Evolutionary conservation across 2,329 filamentous ascomycete genomes (phyloP), one percentile per base, ranked within the genome.

Genomic region (Fusarium annulatum): DNA sequence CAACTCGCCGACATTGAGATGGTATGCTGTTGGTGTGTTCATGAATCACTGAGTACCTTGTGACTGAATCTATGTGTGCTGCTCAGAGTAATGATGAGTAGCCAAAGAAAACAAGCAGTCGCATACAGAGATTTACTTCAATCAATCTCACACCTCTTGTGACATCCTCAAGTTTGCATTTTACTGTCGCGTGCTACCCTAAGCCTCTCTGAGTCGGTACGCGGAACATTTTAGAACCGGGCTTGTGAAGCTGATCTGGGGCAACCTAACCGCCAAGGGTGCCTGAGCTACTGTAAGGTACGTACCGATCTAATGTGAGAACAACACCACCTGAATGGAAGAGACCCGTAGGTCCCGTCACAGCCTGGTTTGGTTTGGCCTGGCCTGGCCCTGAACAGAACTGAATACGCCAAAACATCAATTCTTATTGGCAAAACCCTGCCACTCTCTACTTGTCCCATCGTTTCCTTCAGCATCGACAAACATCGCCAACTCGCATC

Each of bases 201-300:
- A 36, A 21, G 12, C 30, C 23, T 30, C 12, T 15, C 36, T 0
- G 15, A 23, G n/a, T 23, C 5, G 7, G n/a, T n/a, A 19, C 11
- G n/a, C 46, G 36, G 51, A 65, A 65, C 26, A 65, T 55, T 45
- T 38, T 45, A 36, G 59, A 23, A 39, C 45, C n/a, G 16, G 8
- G 33, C 16, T 7, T 33, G 33, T 9, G 30, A 49, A 26, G 12
- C 28, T 51, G 26, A 43, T 42, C 52, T 61, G 53, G 39, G 52
- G 39, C 52, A 38, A 36, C 41, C 34, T 41, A 38, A 36, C 59
- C 23, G 23, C 43, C 59, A 53, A n/a, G 49, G 30, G 64, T 69
- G 23, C 67, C 67, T 64, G 67, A 65, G 36, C 65, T 69, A 70
- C 67, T 70, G 66, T 65, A 65, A 69, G 67, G 67, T 69, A 69